These are phyloP conservation scores for Amylocarpus encephaloides DNA, from an alignment of 2,329 filamentous ascomycete species.

Conservation along the genomic window DNA sequence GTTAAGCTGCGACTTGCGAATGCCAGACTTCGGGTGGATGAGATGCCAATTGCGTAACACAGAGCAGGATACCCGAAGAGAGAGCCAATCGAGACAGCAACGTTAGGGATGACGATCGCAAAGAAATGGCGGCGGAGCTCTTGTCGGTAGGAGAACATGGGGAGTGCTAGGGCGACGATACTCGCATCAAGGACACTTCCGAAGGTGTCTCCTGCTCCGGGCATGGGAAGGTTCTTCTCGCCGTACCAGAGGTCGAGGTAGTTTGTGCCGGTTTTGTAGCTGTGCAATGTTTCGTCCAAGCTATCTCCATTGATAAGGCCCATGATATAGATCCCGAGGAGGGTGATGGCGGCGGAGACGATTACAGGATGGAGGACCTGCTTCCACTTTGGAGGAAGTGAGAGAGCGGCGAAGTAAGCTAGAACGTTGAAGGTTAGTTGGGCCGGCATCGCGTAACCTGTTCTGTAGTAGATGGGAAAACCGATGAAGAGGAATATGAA, in stretches of 20 bases:
- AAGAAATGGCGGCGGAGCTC: conserved; percentile 49
- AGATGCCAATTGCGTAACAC: conserved; percentile 50
- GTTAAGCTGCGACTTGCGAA: conserved; percentile 53
- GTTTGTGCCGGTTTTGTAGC: conserved; percentile 46
- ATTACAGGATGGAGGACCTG: conserved; percentile 53
- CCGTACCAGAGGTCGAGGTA: conserved; percentile 47
- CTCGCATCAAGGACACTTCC: conserved; percentile 48
- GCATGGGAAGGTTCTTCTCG: conserved; percentile 28
- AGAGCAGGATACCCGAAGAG: conserved; percentile 52
- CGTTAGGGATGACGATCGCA: conserved; percentile 48
- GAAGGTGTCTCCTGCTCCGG: conserved; percentile 53
- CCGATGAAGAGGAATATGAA: conserved; percentile 44
- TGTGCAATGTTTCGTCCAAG: conserved; percentile 37
- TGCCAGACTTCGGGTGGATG: conserved; percentile 43
- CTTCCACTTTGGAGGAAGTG: conserved; percentile 42
- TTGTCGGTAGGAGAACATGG: conserved; percentile 54
- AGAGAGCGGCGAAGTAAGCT: conserved; percentile 44
- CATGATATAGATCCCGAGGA: conserved; percentile 48
- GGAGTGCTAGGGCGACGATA: conserved; percentile 53
- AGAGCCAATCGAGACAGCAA: conserved; percentile 45
- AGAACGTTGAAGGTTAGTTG: conserved; percentile 45
- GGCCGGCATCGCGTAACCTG: conserved; percentile 43
- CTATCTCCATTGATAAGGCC: conserved; percentile 39
- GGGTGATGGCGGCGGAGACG: conserved; percentile 46
- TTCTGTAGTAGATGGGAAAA: conserved; percentile 47